Percentiles rank a stretch among this genome's conserved stretches.
Conservation (phyloP, 2,329 filamentous ascomycete genomes). For the Piedraia hortae region DNA sequence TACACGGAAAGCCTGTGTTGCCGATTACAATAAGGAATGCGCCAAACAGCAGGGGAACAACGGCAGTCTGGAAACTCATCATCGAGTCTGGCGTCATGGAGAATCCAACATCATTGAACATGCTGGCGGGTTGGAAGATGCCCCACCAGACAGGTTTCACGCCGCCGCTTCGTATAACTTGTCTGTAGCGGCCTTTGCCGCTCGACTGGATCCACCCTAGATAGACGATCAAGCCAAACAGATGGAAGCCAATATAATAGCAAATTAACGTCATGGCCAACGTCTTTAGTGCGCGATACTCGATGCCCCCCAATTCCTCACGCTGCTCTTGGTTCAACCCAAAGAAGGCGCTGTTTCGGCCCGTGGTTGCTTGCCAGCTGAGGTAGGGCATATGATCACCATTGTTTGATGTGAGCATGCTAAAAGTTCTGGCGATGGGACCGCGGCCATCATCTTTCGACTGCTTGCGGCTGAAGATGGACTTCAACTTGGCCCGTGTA, state of each 20-base stretch:
- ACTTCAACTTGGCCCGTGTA: conserved; percentile 1
- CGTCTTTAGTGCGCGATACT: conserved; percentile 72
- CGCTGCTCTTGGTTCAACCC: conserved; percentile 71
- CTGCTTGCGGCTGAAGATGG: conserved; percentile 1
- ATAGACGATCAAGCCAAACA: conserved; percentile 44
- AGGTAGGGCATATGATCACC: conserved; percentile 54
- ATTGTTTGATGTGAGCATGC: conserved; percentile 29
- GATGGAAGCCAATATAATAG: conserved; percentile 60
- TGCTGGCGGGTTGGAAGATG: conserved; percentile 62
- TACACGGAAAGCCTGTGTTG: conserved; percentile 84
- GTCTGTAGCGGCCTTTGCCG: conserved; percentile 18
- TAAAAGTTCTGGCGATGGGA: conserved; percentile 23
- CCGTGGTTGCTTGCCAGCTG: conserved; percentile 78
- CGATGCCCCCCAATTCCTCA: conserved; percentile 85
- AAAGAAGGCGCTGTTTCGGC: conserved; percentile 76
- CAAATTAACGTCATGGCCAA: conserved; percentile 44
- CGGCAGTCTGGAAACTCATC: conserved; percentile 55
- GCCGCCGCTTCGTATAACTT: conserved; percentile 34
- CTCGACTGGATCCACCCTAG: conserved; percentile 53
- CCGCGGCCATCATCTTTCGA: conserved; percentile 1
- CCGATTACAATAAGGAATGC: conserved; percentile 78
- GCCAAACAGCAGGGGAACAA: conserved; percentile 49
- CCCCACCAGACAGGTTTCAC: conserved; percentile 62
- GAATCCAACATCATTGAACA: conserved; percentile 88
- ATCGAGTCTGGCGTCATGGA: conserved; percentile 85